Evolutionary conservation across 2,329 filamentous ascomycete species (phyloP), one percentile per base, ranked within the genome.

Genomic region (Penicillium sp.): DNA sequence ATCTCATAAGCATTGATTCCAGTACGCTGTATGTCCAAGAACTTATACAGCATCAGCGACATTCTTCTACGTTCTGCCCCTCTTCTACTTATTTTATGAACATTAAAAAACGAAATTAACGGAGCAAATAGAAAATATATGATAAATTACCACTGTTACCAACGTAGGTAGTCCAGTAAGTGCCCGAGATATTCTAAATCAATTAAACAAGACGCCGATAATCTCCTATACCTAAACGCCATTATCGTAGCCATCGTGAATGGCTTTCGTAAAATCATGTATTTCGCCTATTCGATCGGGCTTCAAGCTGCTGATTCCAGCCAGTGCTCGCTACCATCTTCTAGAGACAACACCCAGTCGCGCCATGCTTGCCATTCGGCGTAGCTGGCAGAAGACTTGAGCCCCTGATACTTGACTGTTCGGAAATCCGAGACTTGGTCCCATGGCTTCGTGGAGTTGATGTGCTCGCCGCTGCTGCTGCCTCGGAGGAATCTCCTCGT

Each of bases 401-500:
- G 88, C 21, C 95, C 95, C 78, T 95, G 91, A 76, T 98, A 99
- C 69, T 91, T 85, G 59, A 93, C 88, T 2, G 95, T 88, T 69
- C 88, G 88, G 75, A 96, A 82, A 55, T 91, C 88, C 21, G 76
- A 79, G 3, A 97, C 88, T 63, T 92, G 89, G 67, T 85, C 85
- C 94, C 93, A 98, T 46, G 86, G 76, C 41, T 70, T 73, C 57
- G 66, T 58, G 6, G 67, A 61, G 19, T 31, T 62, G 29, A 66
- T 47, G 21, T 55, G 60, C 15, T 61, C 63, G 49, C 62, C 65
- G 57, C 63, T 67, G 44, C 84, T 57, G 81, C 80, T 71, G 73
- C 72, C 75, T 53, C 78, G 70, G 1, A 79, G 67, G 13, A 81
- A 67, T 55, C 77, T 71, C 59, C 76, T 73, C 9, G 76, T 71